A percentile compares a stretch with the other conserved stretches of the same genome.
Evolutionary conservation across 441 rosid genomes (phyloP).

Genomic region (Corymbia calophylla): DNA sequence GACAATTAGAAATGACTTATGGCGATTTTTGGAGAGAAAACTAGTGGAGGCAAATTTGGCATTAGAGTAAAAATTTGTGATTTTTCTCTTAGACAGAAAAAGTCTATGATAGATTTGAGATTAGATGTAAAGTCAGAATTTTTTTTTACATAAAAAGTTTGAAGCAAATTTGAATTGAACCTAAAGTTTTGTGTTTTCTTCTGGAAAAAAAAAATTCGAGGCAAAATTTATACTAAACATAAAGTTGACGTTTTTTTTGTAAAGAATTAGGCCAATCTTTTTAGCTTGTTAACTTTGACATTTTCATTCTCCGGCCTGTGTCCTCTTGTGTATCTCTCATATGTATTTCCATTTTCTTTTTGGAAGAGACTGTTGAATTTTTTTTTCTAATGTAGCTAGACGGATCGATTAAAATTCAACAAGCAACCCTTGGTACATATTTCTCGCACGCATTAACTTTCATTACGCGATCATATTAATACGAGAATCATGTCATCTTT

Average conservation of each 20-base stretch:
- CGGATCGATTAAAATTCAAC: not conserved
- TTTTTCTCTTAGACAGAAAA: too few species aligned
- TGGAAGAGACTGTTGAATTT: not conserved
- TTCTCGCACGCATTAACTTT: fast-evolving
- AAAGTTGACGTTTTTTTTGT: not conserved
- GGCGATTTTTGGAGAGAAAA: too few species aligned
- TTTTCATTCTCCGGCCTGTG: not conserved
- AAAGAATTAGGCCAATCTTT: not conserved
- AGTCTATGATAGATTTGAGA: too few species aligned
- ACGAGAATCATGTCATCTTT: fast-evolving
- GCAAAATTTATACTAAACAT: fast-evolving
- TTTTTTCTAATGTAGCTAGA: not conserved
- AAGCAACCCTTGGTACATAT: fast-evolving
- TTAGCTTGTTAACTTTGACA: not conserved
- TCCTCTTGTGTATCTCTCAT: not conserved
- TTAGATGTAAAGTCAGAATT: not conserved
- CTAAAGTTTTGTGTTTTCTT: fast-evolving
- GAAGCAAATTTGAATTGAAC: fast-evolving
- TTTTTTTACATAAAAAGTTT: fast-evolving
- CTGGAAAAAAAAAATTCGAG: not conserved
- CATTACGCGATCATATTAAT: fast-evolving
- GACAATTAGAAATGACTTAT: not conserved
- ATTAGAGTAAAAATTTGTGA: too few species aligned
- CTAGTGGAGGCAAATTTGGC: fast-evolving
- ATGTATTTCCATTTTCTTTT: not conserved